phyloP scores from a whole-genome alignment of 306 rosid species.

The Notholithocarpus densiflorus region DNA sequence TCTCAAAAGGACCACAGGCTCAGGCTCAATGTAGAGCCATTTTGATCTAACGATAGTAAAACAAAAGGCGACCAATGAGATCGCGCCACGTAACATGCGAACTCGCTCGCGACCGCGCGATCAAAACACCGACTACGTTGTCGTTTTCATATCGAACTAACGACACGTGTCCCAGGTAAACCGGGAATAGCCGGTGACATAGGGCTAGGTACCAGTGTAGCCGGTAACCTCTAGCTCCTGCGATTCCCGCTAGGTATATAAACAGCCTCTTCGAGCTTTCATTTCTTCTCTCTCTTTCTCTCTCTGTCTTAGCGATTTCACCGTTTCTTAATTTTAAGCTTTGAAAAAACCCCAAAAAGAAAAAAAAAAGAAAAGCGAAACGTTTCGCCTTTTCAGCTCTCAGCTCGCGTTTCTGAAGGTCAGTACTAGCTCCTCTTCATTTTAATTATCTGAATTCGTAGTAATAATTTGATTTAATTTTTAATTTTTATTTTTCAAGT shows the following conservation, averaged over 20 bases:
- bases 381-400: conserved; percentile 9
- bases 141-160: not conserved
- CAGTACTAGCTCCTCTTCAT: conserved; percentile 29
- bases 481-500: not conserved
- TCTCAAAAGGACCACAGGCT: no score
- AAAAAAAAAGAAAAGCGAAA: not conserved
- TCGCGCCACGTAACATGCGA: conserved; percentile 21
- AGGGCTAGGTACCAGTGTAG: conserved; percentile 19
- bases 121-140: conserved; percentile 28
- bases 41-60: conserved; percentile 13
- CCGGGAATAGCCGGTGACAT: conserved; percentile 36
- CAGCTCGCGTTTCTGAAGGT: conserved; percentile 47
- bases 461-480: not conserved
- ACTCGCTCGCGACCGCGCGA: conserved; percentile 29
- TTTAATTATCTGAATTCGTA: not conserved
- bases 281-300: not conserved
- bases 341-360: not conserved
- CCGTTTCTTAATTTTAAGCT: conserved; percentile 11
- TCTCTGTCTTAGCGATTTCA: conserved; percentile 2
- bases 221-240: conserved; percentile 36
- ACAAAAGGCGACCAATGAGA: conserved; percentile 8
- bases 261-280: not conserved
- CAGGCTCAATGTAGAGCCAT: not conserved
- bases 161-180: conserved; percentile 30
- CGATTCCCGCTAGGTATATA: conserved; percentile 43